These are phyloP conservation scores for Cardamine occulta DNA, from an alignment of 345 rosid genomes.

Conservation along the genomic window DNA sequence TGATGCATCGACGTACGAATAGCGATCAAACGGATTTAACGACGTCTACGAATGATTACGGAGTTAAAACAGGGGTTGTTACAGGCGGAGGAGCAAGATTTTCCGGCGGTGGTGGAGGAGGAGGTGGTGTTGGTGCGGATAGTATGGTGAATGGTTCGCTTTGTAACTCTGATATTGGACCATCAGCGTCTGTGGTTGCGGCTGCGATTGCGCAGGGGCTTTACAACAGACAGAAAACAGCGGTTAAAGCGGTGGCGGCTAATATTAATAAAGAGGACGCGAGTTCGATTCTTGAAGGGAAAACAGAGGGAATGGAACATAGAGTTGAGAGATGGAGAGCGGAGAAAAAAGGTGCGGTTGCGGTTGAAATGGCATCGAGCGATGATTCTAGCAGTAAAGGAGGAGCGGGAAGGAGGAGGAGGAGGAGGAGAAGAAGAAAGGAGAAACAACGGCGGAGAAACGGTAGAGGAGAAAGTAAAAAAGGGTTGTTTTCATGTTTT, in stretches of 20 bases:
- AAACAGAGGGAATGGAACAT: slow-evolving; percentile 57
- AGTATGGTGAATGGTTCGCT: slow-evolving; percentile 68
- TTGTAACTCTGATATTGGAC: slow-evolving; percentile 74
- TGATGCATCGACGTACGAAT: slow-evolving; percentile 57
- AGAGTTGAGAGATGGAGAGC: slow-evolving; percentile 76
- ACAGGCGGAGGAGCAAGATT: slow-evolving; percentile 23
- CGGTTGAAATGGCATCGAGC: slow-evolving; percentile 22
- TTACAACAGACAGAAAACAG: slow-evolving; percentile 49
- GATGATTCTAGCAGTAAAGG: slow-evolving; percentile 35
- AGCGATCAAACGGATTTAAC: slow-evolving; percentile 71
- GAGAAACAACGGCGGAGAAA: slow-evolving; percentile 32
- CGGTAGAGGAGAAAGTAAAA: slow-evolving; percentile 35
- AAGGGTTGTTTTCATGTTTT: slow-evolving; percentile 74
- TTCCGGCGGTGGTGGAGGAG: slow-evolving; percentile 19
- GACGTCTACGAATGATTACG: slow-evolving; percentile 41
- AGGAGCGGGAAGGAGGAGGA: slow-evolving; percentile 16
- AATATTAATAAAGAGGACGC: slow-evolving; percentile 37
- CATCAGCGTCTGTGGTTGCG: slow-evolving; percentile 94
- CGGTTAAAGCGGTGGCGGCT: slow-evolving; percentile 31
- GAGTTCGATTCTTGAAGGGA: slow-evolving; percentile 62
- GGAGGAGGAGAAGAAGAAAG: slow-evolving; percentile 37
- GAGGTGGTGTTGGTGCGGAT: slow-evolving; percentile 42
- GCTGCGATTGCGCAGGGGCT: slow-evolving; percentile 91
- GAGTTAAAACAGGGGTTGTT: slow-evolving; percentile 40
- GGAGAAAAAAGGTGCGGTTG: slow-evolving; percentile 35